Base-by-base conservation (phyloP, 306 rosid species). In the Dryas drummondii region DNA sequence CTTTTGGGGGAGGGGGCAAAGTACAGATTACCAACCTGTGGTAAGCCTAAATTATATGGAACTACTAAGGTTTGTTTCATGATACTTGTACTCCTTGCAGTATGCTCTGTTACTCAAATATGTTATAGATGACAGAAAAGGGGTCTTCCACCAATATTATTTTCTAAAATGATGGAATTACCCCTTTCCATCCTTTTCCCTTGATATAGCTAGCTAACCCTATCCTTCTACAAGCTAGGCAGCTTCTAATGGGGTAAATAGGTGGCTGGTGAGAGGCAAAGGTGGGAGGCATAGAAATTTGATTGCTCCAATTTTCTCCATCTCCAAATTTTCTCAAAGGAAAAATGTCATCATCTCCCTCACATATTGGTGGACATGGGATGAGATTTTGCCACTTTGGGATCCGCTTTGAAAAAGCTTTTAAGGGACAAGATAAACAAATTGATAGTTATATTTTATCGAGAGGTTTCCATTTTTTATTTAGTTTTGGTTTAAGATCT, bases 291-390 rank as follows among this genome's bases (percentile, higher is more conserved):
- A 32, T 13, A 12, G n/a, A 32, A 60, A 60, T 60, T 32, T 27
- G 32, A 56, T 56, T 16, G 37, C 61, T 8, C 61, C 32, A 7
- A 10, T 17, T 56, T 19, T 56, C 61, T 19, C 37, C 10, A n/a
- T 56, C 27, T 56, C 4, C 63, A 8, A 60, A 27, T 6, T 27
- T 60, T 60, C 5, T 32, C 32, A 26, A 32, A 9, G 4, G 37
- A 32, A 60, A 0, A 22, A 60, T 32, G 22, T 19, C 22, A 60
- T 60, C 66, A 60, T 60, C 9, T 60, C 4, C 15, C 65, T 26
- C 4, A 56, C 61, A 56, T 6, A 47, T 62, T 62, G 67, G 22
- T 37, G 67, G 67, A 40, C 67, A 62, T 62, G 45, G 47, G 65
- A 10, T 14, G 22, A 6, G 22, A n/a, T 37, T 37, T 62, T 62